Percentiles rank a stretch among this genome's conserved stretches.
Conservation (phyloP, 2,329 filamentous ascomycete species). For the Epichloe gansuensis region DNA sequence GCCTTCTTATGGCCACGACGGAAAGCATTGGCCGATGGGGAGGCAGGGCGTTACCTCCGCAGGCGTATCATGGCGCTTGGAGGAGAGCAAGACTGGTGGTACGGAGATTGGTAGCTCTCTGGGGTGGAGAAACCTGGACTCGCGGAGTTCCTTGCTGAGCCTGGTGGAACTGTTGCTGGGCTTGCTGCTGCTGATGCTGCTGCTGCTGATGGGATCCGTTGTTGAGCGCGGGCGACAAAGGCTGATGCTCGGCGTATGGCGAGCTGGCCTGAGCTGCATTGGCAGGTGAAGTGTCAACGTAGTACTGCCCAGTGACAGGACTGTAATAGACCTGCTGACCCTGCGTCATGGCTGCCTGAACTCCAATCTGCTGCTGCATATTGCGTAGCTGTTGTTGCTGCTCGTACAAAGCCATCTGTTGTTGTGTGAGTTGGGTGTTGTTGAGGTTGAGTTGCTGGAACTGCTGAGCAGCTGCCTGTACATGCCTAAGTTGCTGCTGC, state of each 20-base stretch:
- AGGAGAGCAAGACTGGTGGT: slow-evolving; percentile 52
- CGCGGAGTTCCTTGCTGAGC: slow-evolving; percentile 50
- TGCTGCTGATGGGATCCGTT: slow-evolving; percentile 19
- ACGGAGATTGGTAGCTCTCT: slow-evolving; percentile 36
- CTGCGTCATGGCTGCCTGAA: slow-evolving; percentile 32
- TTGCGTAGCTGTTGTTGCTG: slow-evolving; percentile 30
- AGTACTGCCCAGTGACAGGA: slow-evolving; percentile 75
- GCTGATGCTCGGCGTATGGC: slow-evolving; percentile 34
- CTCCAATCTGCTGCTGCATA: slow-evolving; percentile 28
- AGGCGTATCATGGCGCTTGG: slow-evolving; percentile 57
- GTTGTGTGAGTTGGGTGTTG: slow-evolving; percentile 32
- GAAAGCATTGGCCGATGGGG: slow-evolving; percentile 87
- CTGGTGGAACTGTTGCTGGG: slow-evolving; percentile 26
- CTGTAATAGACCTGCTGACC: slow-evolving; percentile 79
- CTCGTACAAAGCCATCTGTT: slow-evolving; percentile 34
- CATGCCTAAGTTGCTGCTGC: slow-evolving; percentile 78
- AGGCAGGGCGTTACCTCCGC: slow-evolving; percentile 60
- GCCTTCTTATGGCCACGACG: slow-evolving; percentile 90
- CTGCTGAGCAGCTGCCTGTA: slow-evolving; percentile 74
- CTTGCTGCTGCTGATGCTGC: slow-evolving; percentile 32
- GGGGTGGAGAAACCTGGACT: slow-evolving; percentile 75
- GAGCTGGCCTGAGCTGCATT: slow-evolving; percentile 29
- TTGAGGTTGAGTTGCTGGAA: slow-evolving; percentile 66
- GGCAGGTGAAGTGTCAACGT: slow-evolving; percentile 53
- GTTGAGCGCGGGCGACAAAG: slow-evolving; percentile 22